These are phyloP conservation scores for Chrysanthemum lavandulifolium DNA, from an alignment of 129 eudicot species.

Conservation along the genomic window DNA sequence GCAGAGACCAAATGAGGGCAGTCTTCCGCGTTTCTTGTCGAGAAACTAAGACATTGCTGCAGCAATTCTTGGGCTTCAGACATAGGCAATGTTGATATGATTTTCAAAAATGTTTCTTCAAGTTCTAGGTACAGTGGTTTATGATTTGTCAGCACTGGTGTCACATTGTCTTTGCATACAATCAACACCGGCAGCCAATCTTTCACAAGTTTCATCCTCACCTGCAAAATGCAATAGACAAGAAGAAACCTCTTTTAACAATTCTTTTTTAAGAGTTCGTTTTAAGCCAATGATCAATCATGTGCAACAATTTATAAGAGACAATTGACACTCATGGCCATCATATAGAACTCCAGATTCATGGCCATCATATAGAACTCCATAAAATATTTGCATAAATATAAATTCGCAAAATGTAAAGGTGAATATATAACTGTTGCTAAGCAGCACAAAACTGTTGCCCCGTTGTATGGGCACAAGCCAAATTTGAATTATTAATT, in stretches of 20 bases:
- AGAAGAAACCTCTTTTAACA: not conserved
- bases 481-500: not conserved
- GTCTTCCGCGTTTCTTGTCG: constrained; percentile 88
- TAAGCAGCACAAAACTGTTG: not conserved
- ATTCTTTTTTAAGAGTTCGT: not conserved
- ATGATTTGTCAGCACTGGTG: constrained; percentile 52
- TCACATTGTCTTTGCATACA: constrained; percentile 63
- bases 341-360: not conserved
- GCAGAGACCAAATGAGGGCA: constrained; percentile 87
- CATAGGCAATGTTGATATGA: constrained; percentile 81
- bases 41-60: constrained; percentile 88
- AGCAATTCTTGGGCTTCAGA: constrained; percentile 75
- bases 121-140: constrained; percentile 59
- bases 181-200: constrained; percentile 92
- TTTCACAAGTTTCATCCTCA: constrained; percentile 75
- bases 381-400: not conserved
- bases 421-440: not conserved
- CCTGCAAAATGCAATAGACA: constrained; percentile 39
- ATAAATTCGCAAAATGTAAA: not conserved
- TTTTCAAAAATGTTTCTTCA: constrained; percentile 72
- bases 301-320: not conserved
- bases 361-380: not conserved
- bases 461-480: not conserved
- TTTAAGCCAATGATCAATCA: not conserved
- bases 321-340: not conserved